Base-by-base conservation (phyloP, 2,329 filamentous ascomycete genomes). In the Cephalotrichum gorgonifer region DNA sequence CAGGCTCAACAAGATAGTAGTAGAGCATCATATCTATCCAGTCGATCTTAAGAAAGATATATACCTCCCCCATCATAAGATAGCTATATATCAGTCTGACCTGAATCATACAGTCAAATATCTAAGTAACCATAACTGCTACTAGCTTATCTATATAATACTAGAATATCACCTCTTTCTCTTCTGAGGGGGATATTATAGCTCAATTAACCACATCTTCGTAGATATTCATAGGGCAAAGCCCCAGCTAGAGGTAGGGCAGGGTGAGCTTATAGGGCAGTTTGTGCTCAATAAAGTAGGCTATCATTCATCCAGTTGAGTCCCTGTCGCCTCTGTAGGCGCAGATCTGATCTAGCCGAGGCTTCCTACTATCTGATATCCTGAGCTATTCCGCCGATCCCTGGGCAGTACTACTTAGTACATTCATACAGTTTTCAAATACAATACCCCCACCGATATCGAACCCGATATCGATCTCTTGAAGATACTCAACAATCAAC, bases 101-200 rank as follows among this genome's bases (percentile, higher is more conserved):
- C 45, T 68, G 55, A 14, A 76, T 65, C 64, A 77, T 77, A 57
- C 75, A 75, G 38, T 71, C 64, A 54, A 70, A 76, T 1, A 63
- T 67, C 57, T 76, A 67, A 4, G 68, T 69, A 33, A 76, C 57
- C 12, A 71, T 65, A 22, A 71, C 64, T 9, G 65, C 62, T 0
- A 66, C 58, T 4, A 70, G 59, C 51, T 56, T 63, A 47, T 67
- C 63, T 20, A 63, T 64, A 30, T 62, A 52, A 41, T 69, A 63
- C 35, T 60, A 50, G 43, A 66, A 65, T 6, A 52, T 60, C 15
- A 60, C 64, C 28, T 31, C 28, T 14, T 7, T 7, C 4, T 62
- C 61, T 28, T 52, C 56, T 50, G 49, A 61, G 61, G 22, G 8
- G 7, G 38, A n/a, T 8, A 42, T 42, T 9, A n/a, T 42, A 7